phyloP scores from a whole-genome alignment of 495 filamentous ascomycete species.

The Penicillium salamii region DNA sequence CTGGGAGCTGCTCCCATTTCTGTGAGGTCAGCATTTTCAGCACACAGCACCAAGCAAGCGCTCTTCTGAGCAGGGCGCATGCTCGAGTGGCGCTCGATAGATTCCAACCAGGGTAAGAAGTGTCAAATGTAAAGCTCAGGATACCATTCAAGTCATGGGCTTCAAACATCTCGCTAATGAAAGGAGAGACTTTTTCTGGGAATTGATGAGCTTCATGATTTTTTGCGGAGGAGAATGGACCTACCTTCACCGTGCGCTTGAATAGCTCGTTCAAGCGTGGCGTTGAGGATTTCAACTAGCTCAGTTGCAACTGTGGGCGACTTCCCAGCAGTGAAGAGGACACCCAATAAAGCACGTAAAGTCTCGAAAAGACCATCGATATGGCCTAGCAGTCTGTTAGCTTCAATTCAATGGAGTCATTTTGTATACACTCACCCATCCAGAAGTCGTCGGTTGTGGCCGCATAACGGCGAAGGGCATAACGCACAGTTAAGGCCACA shows the following conservation, averaged over 20 bases:
- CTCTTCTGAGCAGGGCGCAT: constrained; percentile 39
- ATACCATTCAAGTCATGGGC: constrained; percentile 28
- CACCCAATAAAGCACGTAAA: constrained; percentile 25
- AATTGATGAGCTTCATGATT: background rate
- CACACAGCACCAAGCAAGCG: constrained; percentile 33
- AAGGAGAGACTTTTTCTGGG: constrained; percentile 19
- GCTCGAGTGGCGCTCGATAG: constrained; percentile 34
- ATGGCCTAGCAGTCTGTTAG: constrained; percentile 17
- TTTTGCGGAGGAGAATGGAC: background rate
- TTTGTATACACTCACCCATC: constrained; percentile 15
- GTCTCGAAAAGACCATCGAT: constrained; percentile 25
- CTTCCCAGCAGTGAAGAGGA: constrained; percentile 25
- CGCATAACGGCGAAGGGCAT: constrained; percentile 43
- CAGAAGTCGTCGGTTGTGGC: constrained; percentile 31
- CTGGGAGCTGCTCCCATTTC: constrained; percentile 16
- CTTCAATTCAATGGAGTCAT: too few relatives aligned
- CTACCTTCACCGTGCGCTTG: constrained; percentile 30
- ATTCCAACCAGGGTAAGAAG: constrained; percentile 29
- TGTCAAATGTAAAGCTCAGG: constrained; percentile 28
- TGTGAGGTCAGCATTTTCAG: constrained; percentile 24
- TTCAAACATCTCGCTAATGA: constrained; percentile 26
- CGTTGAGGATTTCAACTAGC: constrained; percentile 43
- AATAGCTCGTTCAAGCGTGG: constrained; percentile 33
- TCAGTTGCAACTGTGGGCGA: constrained; percentile 42
- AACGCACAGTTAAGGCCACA: constrained; percentile 49